Conservation (phyloP, 805 yeast genomes). For the Monosporozyma solicola region DNA sequence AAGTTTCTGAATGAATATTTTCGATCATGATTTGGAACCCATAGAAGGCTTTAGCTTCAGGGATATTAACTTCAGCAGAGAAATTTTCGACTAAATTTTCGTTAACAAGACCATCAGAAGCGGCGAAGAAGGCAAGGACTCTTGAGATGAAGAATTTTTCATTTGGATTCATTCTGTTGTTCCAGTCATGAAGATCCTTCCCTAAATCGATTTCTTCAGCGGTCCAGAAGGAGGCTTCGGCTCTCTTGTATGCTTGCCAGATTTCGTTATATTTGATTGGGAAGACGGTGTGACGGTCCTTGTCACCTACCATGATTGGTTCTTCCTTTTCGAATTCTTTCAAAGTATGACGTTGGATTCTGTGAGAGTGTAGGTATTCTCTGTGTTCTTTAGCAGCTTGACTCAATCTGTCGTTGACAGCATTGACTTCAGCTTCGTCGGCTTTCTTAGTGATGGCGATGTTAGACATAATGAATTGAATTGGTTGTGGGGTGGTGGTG, state of each 20-base stretch:
- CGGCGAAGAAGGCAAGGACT: conserved; percentile 95
- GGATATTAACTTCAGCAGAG: conserved; percentile 92
- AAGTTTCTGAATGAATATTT: conserved; percentile 96
- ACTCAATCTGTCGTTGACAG: conserved; percentile 21
- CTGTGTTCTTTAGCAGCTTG: conserved; percentile 38
- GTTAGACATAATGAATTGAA: neutral
- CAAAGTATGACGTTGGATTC: conserved; percentile 62
- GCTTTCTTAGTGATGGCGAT: neutral
- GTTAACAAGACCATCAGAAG: conserved; percentile 96
- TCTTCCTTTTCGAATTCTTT: conserved; percentile 76
- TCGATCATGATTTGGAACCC: conserved; percentile 99
- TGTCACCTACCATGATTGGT: conserved; percentile 80
- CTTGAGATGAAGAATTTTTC: conserved; percentile 89
- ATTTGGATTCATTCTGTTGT: conserved; percentile 74
- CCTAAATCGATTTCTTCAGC: conserved; percentile 97
- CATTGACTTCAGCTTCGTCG: conserved; percentile 21
- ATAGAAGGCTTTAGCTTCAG: conserved; percentile 97
- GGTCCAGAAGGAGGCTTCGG: conserved; percentile 99
- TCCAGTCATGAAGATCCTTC: conserved; percentile 91
- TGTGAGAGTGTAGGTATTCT: conserved; percentile 51
- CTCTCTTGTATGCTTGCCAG: conserved; percentile 98
- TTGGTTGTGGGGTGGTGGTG: neutral
- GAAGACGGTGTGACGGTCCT: conserved; percentile 81
- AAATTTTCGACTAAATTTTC: conserved; percentile 96
- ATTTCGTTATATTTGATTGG: conserved; percentile 96